Percentiles rank a stretch among this genome's conserved stretches.
phyloP scores from a whole-genome alignment of 768 basidiomycete genomes.

The Cystobasidium ongulense region DNA sequence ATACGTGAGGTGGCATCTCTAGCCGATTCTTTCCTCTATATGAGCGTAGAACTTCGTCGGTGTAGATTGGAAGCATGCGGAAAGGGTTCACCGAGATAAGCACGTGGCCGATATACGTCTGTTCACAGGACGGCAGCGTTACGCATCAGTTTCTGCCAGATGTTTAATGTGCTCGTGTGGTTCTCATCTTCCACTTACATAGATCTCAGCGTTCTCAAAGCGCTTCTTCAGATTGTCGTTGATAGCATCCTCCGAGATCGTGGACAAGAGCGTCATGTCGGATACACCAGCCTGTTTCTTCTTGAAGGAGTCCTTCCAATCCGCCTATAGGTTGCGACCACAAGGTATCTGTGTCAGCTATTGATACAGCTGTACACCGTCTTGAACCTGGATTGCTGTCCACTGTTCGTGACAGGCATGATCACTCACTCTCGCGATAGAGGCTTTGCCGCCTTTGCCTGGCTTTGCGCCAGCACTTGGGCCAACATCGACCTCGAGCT shows the following conservation, averaged over 20 bases:
- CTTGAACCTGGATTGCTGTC: not conserved
- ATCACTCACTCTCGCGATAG: slow-evolving; percentile 25
- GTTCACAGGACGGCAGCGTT: not conserved
- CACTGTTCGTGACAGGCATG: not conserved
- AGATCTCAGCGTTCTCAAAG: slow-evolving; percentile 81
- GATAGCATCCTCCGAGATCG: slow-evolving; percentile 93
- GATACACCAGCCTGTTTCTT: slow-evolving; percentile 58
- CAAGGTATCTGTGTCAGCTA: not conserved
- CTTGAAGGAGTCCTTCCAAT: slow-evolving; percentile 13
- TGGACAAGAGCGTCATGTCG: slow-evolving; percentile 95
- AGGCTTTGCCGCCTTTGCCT: slow-evolving; percentile 25
- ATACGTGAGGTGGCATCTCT: slow-evolving; percentile 96
- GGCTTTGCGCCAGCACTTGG: slow-evolving; percentile 17
- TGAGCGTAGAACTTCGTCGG: slow-evolving; percentile 69
- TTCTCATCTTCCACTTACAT: slow-evolving; percentile 49
- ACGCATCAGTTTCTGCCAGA: no score
- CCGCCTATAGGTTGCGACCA: not conserved
- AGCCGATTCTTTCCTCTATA: slow-evolving; percentile 96
- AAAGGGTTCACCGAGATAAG: slow-evolving; percentile 99
- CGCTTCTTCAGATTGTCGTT: slow-evolving; percentile 97
- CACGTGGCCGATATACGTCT: slow-evolving; percentile 95
- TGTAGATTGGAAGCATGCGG: slow-evolving; percentile 84
- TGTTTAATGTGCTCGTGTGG: no score
- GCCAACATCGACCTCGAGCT: slow-evolving; percentile 24
- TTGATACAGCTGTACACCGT: not conserved